Conservation (phyloP, 768 basidiomycete species). For the Naganishia vaughanmartiniae region DNA sequence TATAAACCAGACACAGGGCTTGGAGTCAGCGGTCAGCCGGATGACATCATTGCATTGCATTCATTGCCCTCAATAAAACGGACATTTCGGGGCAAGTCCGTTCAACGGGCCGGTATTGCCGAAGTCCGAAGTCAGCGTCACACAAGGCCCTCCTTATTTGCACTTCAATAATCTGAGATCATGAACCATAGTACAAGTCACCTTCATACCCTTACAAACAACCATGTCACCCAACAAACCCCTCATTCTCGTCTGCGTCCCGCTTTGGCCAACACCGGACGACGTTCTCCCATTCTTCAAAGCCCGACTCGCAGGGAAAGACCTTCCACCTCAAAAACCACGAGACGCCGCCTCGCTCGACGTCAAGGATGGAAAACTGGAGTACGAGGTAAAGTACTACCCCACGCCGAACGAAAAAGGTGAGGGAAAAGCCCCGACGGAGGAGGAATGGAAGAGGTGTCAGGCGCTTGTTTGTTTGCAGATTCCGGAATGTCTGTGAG, state of each 20-base stretch:
- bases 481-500: conserved; percentile 31
- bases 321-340: neutral
- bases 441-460: conserved; percentile 29
- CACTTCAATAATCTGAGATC: too few species aligned
- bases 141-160: too few species aligned
- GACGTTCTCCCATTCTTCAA: conserved; percentile 17
- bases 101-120: too few species aligned
- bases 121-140: too few species aligned
- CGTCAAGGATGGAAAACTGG: neutral
- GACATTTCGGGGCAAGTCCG: too few species aligned
- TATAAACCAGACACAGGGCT: neutral
- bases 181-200: too few species aligned
- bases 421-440: conserved; percentile 17
- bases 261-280: conserved; percentile 9
- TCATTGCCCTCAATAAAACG: too few species aligned
- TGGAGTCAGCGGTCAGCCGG: too few species aligned
- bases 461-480: conserved; percentile 29
- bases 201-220: neutral
- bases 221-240: conserved; percentile 4
- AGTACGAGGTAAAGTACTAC: conserved; percentile 21
- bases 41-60: too few species aligned
- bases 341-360: neutral
- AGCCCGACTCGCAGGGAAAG: conserved; percentile 17
- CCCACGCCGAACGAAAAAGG: conserved; percentile 11
- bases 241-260: conserved; percentile 24